Conservation (phyloP, 163 green algal genomes). For the Smithsoniella earleae region DNA sequence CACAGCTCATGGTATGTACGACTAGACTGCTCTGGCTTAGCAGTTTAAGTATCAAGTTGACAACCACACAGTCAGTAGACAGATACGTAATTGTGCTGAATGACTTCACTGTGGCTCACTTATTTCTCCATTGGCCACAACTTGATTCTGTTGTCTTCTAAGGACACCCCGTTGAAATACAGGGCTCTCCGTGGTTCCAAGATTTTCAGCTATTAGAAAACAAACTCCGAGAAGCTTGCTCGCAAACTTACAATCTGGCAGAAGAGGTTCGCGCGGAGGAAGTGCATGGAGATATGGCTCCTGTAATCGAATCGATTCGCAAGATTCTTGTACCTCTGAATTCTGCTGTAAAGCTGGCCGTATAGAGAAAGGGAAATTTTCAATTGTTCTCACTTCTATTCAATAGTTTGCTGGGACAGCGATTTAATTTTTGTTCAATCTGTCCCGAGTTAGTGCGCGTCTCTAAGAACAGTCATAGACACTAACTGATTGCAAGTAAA, state of each 20-base stretch:
- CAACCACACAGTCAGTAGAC: background rate
- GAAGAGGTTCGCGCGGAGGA: background rate
- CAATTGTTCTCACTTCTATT: background rate
- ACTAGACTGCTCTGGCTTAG: background rate
- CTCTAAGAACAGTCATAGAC: no score
- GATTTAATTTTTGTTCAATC: background rate
- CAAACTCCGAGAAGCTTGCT: constrained; percentile 8
- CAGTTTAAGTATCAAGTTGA: background rate
- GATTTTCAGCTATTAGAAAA: constrained; percentile 1
- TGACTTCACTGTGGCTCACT: background rate
- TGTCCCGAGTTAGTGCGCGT: background rate
- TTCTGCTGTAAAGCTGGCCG: background rate
- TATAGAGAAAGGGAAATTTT: background rate
- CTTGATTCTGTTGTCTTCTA: background rate
- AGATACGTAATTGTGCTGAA: background rate
- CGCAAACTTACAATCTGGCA: background rate
- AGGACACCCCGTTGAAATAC: background rate
- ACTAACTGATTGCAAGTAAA: no score
- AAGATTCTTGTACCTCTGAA: constrained; percentile 16
- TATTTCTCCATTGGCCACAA: background rate
- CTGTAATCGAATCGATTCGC: constrained; percentile 9
- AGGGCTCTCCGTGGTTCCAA: constrained; percentile 25
- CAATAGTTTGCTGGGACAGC: background rate
- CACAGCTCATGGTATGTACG: constrained; percentile 1
- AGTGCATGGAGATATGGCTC: background rate